phyloP scores from a whole-genome alignment of 208 protist genomes.

The Paratrypanosoma confusum region DNA sequence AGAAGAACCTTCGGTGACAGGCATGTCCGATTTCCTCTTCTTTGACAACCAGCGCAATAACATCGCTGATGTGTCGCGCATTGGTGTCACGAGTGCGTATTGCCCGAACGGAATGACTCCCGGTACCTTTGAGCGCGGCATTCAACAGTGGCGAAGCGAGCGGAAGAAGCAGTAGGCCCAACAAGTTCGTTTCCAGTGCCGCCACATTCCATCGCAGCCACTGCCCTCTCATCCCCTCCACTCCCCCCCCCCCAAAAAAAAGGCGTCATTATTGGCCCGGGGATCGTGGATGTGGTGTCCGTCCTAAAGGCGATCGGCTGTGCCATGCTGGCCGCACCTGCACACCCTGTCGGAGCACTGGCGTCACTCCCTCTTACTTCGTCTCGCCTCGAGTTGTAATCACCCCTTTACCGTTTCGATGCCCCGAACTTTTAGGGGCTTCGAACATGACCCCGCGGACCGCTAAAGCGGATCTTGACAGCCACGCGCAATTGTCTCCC shows the following conservation, averaged over 20 bases:
- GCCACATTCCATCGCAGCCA: background rate
- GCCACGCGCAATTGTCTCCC: too few species aligned
- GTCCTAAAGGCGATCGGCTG: too few species aligned
- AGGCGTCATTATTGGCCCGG: background rate
- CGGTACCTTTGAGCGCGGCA: constrained; percentile 50
- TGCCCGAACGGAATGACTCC: constrained; percentile 61
- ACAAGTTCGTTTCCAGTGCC: background rate
- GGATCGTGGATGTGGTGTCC: background rate
- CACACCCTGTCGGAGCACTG: too few species aligned
- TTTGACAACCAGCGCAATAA: constrained; percentile 88
- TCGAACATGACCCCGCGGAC: too few species aligned
- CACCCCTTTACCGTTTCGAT: too few species aligned
- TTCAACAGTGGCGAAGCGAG: constrained; percentile 42
- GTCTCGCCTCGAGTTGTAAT: too few species aligned
- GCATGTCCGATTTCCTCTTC: constrained; percentile 78
- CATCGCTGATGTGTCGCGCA: constrained; percentile 39
- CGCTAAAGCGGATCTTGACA: too few species aligned
- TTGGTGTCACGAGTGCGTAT: constrained; percentile 72
- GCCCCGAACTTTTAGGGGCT: too few species aligned
- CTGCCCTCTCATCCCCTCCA: background rate
- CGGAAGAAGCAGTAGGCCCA: constrained; percentile 2
- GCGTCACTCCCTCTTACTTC: too few species aligned
- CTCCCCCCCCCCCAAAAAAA: background rate
- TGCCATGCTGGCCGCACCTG: too few species aligned
- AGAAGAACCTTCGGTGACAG: constrained; percentile 22